phyloP scores from a whole-genome alignment of 2,329 filamentous ascomycete genomes.

The Hypoxylon sp. region DNA sequence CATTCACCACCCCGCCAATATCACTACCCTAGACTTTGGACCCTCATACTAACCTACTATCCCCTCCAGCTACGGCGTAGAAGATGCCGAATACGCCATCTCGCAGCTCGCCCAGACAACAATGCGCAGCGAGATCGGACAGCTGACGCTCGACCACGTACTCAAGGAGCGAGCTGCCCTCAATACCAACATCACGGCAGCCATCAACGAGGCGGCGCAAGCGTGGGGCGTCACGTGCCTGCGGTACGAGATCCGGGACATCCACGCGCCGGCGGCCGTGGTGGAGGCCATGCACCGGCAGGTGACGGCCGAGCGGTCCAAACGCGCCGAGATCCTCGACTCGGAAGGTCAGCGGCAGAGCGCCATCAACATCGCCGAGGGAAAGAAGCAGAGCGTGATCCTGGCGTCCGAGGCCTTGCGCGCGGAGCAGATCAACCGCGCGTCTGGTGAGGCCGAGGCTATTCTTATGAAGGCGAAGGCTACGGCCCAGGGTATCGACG shows the following conservation, averaged over 20 bases:
- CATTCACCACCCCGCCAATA: neutral
- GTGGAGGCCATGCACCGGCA: conserved; percentile 99
- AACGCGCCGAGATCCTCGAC: conserved; percentile 97
- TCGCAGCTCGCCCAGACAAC: conserved; percentile 98
- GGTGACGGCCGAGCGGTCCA: conserved; percentile 96
- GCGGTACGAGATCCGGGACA: conserved; percentile 97
- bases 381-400: conserved; percentile 96
- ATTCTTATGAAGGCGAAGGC: conserved; percentile 88
- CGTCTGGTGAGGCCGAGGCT: conserved; percentile 92
- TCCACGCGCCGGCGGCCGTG: conserved; percentile 93
- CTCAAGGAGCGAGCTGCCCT: conserved; percentile 96
- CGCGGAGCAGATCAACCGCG: conserved; percentile 93
- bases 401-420: conserved; percentile 92
- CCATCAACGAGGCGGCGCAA: conserved; percentile 97
- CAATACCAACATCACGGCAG: conserved; percentile 98
- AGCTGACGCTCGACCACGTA: conserved; percentile 95
- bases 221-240: conserved; percentile 98
- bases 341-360: conserved; percentile 97
- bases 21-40: neutral
- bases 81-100: conserved; percentile 99
- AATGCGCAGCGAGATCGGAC: conserved; percentile 98
- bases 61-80: conserved; percentile 85
- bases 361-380: conserved; percentile 99
- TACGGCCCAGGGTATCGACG: conserved; percentile 89
- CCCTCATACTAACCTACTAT: conserved; percentile 14